These are phyloP conservation scores for Sporobolomyces roseus DNA, from an alignment of 768 basidiomycete genomes.

Conservation along the genomic window DNA sequence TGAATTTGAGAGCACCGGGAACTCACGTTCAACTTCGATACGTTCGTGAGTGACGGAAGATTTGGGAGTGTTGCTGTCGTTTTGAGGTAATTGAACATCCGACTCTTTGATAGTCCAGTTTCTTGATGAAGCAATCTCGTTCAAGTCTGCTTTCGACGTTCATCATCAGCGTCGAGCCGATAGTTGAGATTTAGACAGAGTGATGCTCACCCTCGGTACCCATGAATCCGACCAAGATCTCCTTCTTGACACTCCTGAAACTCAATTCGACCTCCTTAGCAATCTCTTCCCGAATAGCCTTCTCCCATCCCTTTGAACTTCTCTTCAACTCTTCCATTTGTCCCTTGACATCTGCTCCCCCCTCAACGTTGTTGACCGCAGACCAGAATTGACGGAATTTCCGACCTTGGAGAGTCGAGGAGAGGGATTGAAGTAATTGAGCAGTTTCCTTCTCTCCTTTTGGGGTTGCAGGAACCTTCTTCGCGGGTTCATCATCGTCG, in stretches of 20 bases:
- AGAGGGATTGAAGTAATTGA: constrained; percentile 68
- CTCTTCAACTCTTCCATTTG: neutral
- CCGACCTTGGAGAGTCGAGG: constrained; percentile 71
- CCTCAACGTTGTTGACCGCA: constrained; percentile 23
- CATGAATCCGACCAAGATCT: constrained; percentile 30
- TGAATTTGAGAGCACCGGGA: neutral
- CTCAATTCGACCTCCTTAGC: constrained; percentile 34
- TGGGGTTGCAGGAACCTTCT: constrained; percentile 20
- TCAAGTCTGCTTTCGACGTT: constrained; percentile 1
- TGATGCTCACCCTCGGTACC: constrained; percentile 24
- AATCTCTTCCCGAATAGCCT: constrained; percentile 10
- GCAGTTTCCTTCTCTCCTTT: constrained; percentile 63
- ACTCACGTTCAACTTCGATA: constrained; percentile 42
- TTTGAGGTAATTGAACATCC: constrained; percentile 37
- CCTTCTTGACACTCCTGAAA: constrained; percentile 29
- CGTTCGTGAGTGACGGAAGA: constrained; percentile 40
- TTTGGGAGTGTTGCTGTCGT: constrained; percentile 43
- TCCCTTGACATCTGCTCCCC: neutral
- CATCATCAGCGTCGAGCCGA: neutral
- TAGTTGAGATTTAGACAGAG: no score
- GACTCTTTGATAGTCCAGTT: constrained; percentile 32
- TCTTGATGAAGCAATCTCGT: constrained; percentile 4
- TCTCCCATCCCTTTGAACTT: constrained; percentile 27
- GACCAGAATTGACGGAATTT: constrained; percentile 84
- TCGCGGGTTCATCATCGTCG: neutral